Evolutionary conservation across 177 flowering plant genomes (phyloP), one percentile per base, ranked within the genome.

Genomic region (Vitis hybrid): DNA sequence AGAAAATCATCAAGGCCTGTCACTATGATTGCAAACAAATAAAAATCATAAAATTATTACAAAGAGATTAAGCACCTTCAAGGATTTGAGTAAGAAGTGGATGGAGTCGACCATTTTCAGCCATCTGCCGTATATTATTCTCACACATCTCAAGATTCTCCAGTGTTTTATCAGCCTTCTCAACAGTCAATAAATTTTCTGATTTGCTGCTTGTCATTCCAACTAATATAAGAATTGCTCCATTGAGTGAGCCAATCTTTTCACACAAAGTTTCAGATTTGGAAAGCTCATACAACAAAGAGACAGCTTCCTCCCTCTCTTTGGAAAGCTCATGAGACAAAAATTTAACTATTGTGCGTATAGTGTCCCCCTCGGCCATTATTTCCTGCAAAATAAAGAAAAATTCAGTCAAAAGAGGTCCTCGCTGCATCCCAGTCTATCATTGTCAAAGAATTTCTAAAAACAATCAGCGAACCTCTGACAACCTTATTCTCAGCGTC

Each of bases 201-300:
- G 95, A 90, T 48, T 90, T 87, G 84, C 99, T 95, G 84, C 92
- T 91, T 54, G 98, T 72, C 93, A 93, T 90, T 64, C 99, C 98
- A 68, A 93, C 91, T 78, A 95, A 81, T 55, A 95, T 83, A 62
- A 95, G 90, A 80, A 93, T 91, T 51, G 97, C 98, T 67, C 99
- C 99, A 79, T 85, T 85, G 27, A 95, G 80, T 20, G 89, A 87
- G 58, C 99, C 98, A 80, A 95, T 89, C 86, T 89, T 93, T 78
- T 92, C 95, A 83, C 94, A 90, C 67, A 95, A 69, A 32, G 69
- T 68, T 74, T 86, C 87, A 49, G 88, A 91, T 74, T 84, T 91
- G 54, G 99, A 93, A 51, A 95, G 93, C 83, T 95, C 99, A 70
- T 83, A 87, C 60, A 95, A 76, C 84, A 95, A 83, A 65, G 88